phyloP scores from a whole-genome alignment of 495 filamentous ascomycete genomes.

The Xylaria bambusicola region DNA sequence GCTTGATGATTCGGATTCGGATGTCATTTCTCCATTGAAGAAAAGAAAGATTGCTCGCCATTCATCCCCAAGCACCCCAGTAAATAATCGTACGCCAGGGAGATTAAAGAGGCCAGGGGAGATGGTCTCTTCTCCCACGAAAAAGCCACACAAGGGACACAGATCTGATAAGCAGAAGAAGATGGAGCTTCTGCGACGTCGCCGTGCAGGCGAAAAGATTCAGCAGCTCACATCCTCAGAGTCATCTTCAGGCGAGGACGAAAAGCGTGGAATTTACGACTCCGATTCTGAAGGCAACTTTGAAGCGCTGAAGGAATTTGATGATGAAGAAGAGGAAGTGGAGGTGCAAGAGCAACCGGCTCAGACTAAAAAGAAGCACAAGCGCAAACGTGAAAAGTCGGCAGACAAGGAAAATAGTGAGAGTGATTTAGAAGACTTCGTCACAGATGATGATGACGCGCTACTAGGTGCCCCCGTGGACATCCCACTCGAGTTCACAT shows the following conservation, averaged over 20 bases:
- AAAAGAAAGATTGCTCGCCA: conserved; percentile 23
- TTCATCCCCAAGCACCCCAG: neutral
- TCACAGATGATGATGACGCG: conserved; percentile 65
- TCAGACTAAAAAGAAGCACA: conserved; percentile 19
- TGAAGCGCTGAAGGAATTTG: conserved; percentile 44
- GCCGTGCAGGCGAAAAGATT: conserved; percentile 59
- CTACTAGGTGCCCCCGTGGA: conserved; percentile 63
- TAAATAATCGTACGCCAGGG: conserved; percentile 20
- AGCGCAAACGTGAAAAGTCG: conserved; percentile 28
- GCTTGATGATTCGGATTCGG: conserved; percentile 27
- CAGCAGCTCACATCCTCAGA: conserved; percentile 41
- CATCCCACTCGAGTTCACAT: conserved; percentile 73
- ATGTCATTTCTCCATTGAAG: conserved; percentile 23
- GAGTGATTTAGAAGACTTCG: conserved; percentile 69
- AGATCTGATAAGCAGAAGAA: conserved; percentile 35
- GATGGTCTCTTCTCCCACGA: conserved; percentile 22
- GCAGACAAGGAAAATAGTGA: conserved; percentile 53
- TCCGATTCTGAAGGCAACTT: conserved; percentile 38
- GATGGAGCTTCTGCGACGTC: conserved; percentile 58
- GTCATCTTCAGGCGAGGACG: conserved; percentile 35
- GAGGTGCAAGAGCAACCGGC: conserved; percentile 21
- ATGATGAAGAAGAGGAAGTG: conserved; percentile 46
- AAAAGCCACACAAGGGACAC: conserved; percentile 23
- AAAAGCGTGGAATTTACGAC: conserved; percentile 42
- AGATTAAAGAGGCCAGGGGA: conserved; percentile 19